Percentiles rank a stretch among this genome's conserved stretches.
phyloP scores from a whole-genome alignment of 345 rosid species.

The Dimocarpus longan region DNA sequence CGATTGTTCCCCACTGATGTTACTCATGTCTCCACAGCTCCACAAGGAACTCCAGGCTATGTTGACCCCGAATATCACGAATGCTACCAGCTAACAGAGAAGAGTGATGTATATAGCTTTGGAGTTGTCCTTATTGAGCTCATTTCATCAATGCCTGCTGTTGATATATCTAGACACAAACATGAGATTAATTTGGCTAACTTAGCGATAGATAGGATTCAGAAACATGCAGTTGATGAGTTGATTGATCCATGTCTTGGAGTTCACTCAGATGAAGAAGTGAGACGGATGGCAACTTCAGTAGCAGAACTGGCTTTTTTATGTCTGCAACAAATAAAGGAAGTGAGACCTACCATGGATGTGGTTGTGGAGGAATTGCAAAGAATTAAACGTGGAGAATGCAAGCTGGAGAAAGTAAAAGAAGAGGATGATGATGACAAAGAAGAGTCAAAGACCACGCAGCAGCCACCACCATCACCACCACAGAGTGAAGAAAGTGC shows the following conservation, averaged over 20 bases:
- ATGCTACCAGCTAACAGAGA: conserved; percentile 57
- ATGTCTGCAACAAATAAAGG: conserved; percentile 63
- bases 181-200: conserved; percentile 57
- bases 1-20: conserved; percentile 49
- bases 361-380: conserved; percentile 47
- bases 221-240: conserved; percentile 39
- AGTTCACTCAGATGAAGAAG: conserved; percentile 35
- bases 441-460: conserved; percentile 15
- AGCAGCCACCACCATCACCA: conserved; percentile 41
- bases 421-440: conserved; percentile 7
- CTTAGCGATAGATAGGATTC: conserved; percentile 57
- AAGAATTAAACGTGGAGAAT: conserved; percentile 35
- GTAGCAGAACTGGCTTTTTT: conserved; percentile 60
- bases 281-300: conserved; percentile 43
- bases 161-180: conserved; percentile 53
- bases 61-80: conserved; percentile 66
- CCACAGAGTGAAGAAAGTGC: conserved; percentile 37
- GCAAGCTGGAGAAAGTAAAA: conserved; percentile 17
- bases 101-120: conserved; percentile 73
- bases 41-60: conserved; percentile 71
- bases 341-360: conserved; percentile 62
- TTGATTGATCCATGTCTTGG: conserved; percentile 55
- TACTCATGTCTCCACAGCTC: conserved; percentile 70
- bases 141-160: conserved; percentile 60
- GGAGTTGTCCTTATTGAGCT: conserved; percentile 71